A percentile compares a stretch with the other conserved stretches of the same genome.
phyloP scores from a whole-genome alignment of 2,329 filamentous ascomycete species.

The Ceratocystis harringtonii region DNA sequence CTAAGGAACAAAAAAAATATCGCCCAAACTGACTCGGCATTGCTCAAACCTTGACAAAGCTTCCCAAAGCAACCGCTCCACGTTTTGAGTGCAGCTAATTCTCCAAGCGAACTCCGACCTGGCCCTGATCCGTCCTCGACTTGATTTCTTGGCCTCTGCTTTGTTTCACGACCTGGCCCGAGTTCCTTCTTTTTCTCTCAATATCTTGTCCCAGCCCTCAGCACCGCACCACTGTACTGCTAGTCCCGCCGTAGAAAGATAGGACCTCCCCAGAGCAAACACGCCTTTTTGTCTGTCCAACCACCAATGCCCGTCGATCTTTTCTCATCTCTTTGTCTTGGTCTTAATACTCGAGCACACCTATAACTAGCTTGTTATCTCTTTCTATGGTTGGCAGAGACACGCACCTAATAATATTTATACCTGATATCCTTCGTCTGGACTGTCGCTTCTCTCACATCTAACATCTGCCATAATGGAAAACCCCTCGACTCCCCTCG shows the following conservation, averaged over 20 bases:
- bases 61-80: not conserved
- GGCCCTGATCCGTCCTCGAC: not conserved
- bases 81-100: not conserved
- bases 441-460: not conserved
- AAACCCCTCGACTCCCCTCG: constrained; percentile 47
- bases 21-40: not conserved
- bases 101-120: not conserved
- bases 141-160: not conserved
- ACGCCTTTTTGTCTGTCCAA: not conserved
- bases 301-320: not conserved
- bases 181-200: not conserved
- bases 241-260: too few species aligned
- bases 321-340: not conserved
- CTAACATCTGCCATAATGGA: constrained; percentile 32
- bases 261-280: not conserved
- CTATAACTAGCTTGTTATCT: not conserved
- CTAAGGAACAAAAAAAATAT: not conserved
- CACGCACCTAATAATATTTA: not conserved
- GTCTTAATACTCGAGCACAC: not conserved
- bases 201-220: not conserved
- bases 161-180: not conserved
- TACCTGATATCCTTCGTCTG: not conserved
- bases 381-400: not conserved
- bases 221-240: not conserved
- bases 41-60: not conserved